Evolutionary conservation across 2,329 filamentous ascomycete genomes (phyloP), one percentile per base, ranked within the genome.

Genomic region (Colletotrichum lini): DNA sequence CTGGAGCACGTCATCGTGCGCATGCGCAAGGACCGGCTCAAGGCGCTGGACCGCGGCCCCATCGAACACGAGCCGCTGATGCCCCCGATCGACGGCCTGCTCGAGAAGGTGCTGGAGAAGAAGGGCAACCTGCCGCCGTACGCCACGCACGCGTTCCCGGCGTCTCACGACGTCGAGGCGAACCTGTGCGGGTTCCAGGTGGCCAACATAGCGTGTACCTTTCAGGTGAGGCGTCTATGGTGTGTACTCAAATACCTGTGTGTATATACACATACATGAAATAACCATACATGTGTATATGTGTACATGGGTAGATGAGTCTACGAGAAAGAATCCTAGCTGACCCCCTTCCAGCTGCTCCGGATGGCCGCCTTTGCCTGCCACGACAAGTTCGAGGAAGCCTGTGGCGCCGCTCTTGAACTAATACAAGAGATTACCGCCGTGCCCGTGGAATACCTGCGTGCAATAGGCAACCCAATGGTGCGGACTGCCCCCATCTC

Each of bases 1-100:
- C 78, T 90, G 18, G 88, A 90, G 74, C 86, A 90, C 72, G 84
- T 83, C 13, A 70, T 81, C 54, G 76, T 73, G n/a, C 76, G 74
- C 13, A 16, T 73, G 74, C 45, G 64, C 50, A 63, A 73, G 57
- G 52, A 53, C 40, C 59, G 67, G 10, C 70, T 74, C 38, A 66
- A 69, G 60, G 69, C 71, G 23, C 62, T 72, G 15, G 45, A 72
- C 45, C 44, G 59, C 16, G 59, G 59, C 49, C 23, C 69, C 2
- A 52, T 63, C 9, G 40, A 65, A 66, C 18, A 67, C 72, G 52
- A 64, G 70, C 12, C 58, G 4, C 60, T 74, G 4, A 50, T 72
- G 18, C 71, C 73, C 6, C 54, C 71, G 5, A 68, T 74, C 12
- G 67, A 74, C 21, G 67, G 63, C 15, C 52, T 74, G 21, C 56